phyloP scores from a whole-genome alignment of 257 asterid species.

The Phtheirospermum japonicum region DNA sequence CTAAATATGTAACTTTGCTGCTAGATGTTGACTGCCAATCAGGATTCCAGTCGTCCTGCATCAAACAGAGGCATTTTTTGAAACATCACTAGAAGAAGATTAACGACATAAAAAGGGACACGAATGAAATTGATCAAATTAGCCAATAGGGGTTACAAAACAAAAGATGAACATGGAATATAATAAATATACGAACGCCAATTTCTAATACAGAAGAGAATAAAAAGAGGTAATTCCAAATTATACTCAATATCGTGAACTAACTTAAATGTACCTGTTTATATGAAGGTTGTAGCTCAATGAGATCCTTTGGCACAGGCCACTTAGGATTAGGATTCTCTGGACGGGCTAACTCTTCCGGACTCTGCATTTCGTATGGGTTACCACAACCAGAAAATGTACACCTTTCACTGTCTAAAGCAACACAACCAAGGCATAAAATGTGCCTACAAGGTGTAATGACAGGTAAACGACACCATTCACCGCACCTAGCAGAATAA shows the following conservation, averaged over 20 bases:
- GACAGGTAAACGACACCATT: constrained; percentile 95
- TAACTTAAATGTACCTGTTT: constrained; percentile 55
- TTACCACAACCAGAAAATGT: constrained; percentile 75
- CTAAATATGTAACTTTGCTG: constrained; percentile 85
- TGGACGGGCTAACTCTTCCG: constrained; percentile 83
- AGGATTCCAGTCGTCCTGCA: constrained; percentile 98
- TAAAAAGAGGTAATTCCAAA: constrained; percentile 7
- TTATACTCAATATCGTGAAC: neutral
- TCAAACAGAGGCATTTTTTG: constrained; percentile 24
- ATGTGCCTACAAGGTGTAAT: constrained; percentile 94
- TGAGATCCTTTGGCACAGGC: constrained; percentile 99
- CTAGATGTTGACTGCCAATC: constrained; percentile 99
- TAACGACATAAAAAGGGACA: constrained; percentile 15
- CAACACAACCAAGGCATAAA: constrained; percentile 88
- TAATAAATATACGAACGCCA: constrained; percentile 1
- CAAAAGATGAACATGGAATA: neutral
- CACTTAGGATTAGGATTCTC: constrained; percentile 98
- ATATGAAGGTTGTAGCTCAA: constrained; percentile 97
- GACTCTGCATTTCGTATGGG: constrained; percentile 92
- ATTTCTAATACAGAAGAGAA: constrained; percentile 9
- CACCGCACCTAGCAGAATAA: constrained; percentile 59
- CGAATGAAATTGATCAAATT: constrained; percentile 12
- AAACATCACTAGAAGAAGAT: constrained; percentile 8
- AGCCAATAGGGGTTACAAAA: constrained; percentile 5
- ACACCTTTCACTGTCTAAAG: constrained; percentile 83